phyloP scores from a whole-genome alignment of 306 rosid species.

The Prinsepia uniflora region DNA sequence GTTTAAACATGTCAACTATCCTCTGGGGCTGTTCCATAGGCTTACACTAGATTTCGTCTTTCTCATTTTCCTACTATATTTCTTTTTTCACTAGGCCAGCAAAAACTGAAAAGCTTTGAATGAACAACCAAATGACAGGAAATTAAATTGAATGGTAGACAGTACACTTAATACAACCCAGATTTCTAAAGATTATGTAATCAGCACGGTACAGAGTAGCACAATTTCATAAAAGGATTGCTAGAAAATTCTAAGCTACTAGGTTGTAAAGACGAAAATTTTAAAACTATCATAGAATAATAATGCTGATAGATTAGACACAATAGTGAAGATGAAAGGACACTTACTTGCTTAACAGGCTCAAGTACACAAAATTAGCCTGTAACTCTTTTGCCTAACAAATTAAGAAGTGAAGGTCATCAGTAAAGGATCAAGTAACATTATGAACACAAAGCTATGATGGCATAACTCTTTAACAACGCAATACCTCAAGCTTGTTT shows the following conservation, averaged over 20 bases:
- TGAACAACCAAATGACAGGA: background rate
- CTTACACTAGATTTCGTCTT: background rate
- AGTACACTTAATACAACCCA: background rate
- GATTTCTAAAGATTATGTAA: background rate
- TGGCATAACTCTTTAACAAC: slow-evolving; percentile 3
- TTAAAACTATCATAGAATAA: background rate
- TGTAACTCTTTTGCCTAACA: slow-evolving; percentile 81
- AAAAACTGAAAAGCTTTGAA: background rate
- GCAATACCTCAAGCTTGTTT: slow-evolving; percentile 76
- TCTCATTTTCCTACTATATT: background rate
- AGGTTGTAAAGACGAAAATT: background rate
- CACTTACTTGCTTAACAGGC: slow-evolving; percentile 82
- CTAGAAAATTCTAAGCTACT: background rate
- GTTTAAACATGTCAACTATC: slow-evolving; percentile 1
- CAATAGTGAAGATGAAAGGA: background rate
- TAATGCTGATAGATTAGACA: background rate
- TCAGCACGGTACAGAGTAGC: background rate
- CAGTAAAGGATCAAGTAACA: slow-evolving; percentile 24
- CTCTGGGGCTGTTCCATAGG: background rate
- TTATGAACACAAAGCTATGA: slow-evolving; percentile 1
- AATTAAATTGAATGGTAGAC: background rate
- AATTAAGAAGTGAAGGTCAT: slow-evolving; percentile 14
- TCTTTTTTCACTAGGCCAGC: background rate
- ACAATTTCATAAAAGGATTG: background rate
- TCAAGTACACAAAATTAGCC: slow-evolving; percentile 68